Percentiles rank a stretch among this genome's conserved stretches.
phyloP scores from a whole-genome alignment of 1,139 yeast species.

The Magnusiomyces paraingens region DNA sequence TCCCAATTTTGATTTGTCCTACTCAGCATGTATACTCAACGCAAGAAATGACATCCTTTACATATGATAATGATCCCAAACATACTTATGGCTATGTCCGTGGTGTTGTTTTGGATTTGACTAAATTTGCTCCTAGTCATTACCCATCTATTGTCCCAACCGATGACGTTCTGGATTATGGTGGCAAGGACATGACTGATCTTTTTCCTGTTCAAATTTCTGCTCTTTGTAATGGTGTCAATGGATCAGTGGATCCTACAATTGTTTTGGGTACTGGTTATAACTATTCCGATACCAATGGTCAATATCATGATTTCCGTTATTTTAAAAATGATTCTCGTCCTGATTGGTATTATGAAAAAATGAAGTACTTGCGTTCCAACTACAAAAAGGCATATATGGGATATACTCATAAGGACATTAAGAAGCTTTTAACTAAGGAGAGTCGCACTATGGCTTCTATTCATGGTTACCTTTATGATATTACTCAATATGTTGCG shows the following conservation, averaged over 20 bases:
- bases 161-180: constrained; percentile 32
- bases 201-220: constrained; percentile 39
- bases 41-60: constrained; percentile 35
- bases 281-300: constrained; percentile 29
- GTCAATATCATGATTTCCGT: constrained; percentile 29
- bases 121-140: constrained; percentile 36
- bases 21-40: constrained; percentile 35
- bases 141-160: constrained; percentile 32
- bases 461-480: constrained; percentile 35
- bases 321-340: constrained; percentile 25
- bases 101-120: constrained; percentile 38
- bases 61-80: constrained; percentile 32
- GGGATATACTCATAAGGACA: constrained; percentile 32
- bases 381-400: constrained; percentile 32
- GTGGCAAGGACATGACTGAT: constrained; percentile 27
- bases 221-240: constrained; percentile 36
- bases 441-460: constrained; percentile 29
- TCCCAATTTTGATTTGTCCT: constrained; percentile 36
- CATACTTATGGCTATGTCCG: constrained; percentile 36
- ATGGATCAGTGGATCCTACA: constrained; percentile 27
- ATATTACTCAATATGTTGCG: constrained; percentile 27
- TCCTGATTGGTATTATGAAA: constrained; percentile 36
- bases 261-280: constrained; percentile 30
- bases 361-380: constrained; percentile 31
- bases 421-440: constrained; percentile 26